A percentile compares a stretch with the other conserved stretches of the same genome.
Conservation (phyloP, 2,329 filamentous ascomycete genomes). For the Nannizziopsis arthrosporioides region DNA sequence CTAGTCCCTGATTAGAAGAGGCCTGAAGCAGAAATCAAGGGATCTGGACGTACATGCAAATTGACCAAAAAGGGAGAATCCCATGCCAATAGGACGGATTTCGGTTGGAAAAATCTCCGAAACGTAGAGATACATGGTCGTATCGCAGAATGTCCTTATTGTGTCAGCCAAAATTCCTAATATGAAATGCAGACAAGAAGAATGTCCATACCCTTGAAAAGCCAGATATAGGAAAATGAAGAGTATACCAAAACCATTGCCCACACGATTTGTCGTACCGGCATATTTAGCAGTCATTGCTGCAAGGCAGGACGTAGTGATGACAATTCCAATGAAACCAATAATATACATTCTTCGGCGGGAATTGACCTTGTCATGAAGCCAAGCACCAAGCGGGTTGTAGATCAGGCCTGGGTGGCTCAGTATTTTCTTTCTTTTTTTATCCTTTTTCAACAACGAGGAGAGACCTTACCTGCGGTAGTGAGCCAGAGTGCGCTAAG, state of each 20-base stretch:
- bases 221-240: slow-evolving; percentile 38
- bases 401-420: slow-evolving; percentile 29
- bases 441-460: neutral
- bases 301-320: slow-evolving; percentile 32
- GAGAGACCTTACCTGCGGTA: slow-evolving; percentile 32
- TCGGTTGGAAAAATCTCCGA: slow-evolving; percentile 40
- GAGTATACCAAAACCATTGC: slow-evolving; percentile 33
- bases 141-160: slow-evolving; percentile 35
- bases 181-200: neutral
- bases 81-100: slow-evolving; percentile 43
- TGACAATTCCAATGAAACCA: slow-evolving; percentile 32
- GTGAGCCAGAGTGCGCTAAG: slow-evolving; percentile 37
- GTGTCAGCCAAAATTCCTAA: slow-evolving; percentile 10
- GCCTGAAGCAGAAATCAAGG: neutral
- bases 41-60: slow-evolving; percentile 28
- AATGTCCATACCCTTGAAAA: slow-evolving; percentile 34
- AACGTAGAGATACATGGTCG: slow-evolving; percentile 38
- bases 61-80: slow-evolving; percentile 41
- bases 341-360: slow-evolving; percentile 34
- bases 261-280: slow-evolving; percentile 31
- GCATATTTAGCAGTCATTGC: slow-evolving; percentile 30
- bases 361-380: slow-evolving; percentile 29
- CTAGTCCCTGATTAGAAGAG: slow-evolving; percentile 15
- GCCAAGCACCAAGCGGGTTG: slow-evolving; percentile 28
- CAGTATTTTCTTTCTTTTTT: slow-evolving; percentile 6